Conservation (phyloP, 495 filamentous ascomycete species). For the Annulohypoxylon bovei region DNA sequence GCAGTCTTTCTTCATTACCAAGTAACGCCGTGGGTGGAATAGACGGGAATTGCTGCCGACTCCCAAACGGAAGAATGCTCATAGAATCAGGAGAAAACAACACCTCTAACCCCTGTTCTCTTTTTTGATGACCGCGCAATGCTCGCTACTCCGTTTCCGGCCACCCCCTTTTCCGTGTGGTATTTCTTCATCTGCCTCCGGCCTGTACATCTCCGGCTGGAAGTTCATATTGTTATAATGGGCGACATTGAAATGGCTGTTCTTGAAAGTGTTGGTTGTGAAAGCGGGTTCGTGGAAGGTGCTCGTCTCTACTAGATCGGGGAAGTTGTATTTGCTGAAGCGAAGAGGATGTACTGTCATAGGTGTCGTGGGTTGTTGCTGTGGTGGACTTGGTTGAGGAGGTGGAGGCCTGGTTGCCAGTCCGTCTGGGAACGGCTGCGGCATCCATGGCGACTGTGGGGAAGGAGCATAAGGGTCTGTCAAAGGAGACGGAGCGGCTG, state of each 20-base stretch:
- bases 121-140: constrained; percentile 48
- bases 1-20: constrained; percentile 43
- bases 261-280: constrained; percentile 65
- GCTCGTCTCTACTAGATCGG: constrained; percentile 51
- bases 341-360: constrained; percentile 52
- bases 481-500: constrained; percentile 43
- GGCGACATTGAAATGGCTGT: constrained; percentile 80
- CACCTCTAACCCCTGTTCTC: constrained; percentile 45
- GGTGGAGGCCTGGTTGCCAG: constrained; percentile 42
- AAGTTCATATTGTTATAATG: constrained; percentile 89
- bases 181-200: constrained; percentile 53
- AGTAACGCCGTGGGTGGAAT: constrained; percentile 38
- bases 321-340: constrained; percentile 59
- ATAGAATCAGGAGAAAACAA: constrained; percentile 21
- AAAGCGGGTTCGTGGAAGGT: constrained; percentile 58
- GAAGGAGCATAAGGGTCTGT: constrained; percentile 51
- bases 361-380: constrained; percentile 37
- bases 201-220: constrained; percentile 73
- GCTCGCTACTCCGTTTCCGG: constrained; percentile 54
- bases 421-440: constrained; percentile 48
- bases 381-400: constrained; percentile 49
- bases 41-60: constrained; percentile 39
- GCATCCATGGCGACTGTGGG: constrained; percentile 54
- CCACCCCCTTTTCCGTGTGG: constrained; percentile 44
- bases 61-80: constrained; percentile 43